Evolutionary conservation across 2,329 filamentous ascomycete species (phyloP).

Genomic region (Botrytis paeoniae): DNA sequence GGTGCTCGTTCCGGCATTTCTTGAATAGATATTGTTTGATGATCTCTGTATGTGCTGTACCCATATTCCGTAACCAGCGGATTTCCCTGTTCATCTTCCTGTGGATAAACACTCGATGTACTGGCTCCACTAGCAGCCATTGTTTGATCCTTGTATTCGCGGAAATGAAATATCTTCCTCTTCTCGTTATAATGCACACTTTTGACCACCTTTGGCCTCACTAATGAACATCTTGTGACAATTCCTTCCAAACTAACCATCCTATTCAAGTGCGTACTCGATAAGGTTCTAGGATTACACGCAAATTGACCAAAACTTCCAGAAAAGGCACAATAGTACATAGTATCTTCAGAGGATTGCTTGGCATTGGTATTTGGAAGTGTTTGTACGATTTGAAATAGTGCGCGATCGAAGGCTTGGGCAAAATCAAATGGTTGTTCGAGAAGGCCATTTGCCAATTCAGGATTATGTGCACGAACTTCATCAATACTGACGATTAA

Average conservation of each 20-base stretch:
- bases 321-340: conserved; percentile 96
- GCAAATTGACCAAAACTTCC: conserved; percentile 93
- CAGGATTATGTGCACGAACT: conserved; percentile 80
- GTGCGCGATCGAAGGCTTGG: conserved; percentile 82
- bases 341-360: conserved; percentile 72
- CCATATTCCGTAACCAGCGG: conserved; percentile 93
- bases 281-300: conserved; percentile 90
- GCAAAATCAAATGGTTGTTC: conserved; percentile 84
- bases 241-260: conserved; percentile 98
- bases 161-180: conserved; percentile 80
- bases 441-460: conserved; percentile 76
- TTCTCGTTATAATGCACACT: conserved; percentile 95
- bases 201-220: conserved; percentile 95
- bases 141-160: conserved; percentile 93
- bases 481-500: conserved; percentile 81
- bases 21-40: conserved; percentile 96
- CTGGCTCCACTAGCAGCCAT: conserved; percentile 87
- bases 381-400: conserved; percentile 83
- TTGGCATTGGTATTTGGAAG: conserved; percentile 71
- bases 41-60: conserved; percentile 91
- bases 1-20: conserved; percentile 98
- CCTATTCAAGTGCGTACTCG: conserved; percentile 84
- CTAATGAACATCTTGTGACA: conserved; percentile 91
- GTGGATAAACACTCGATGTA: conserved; percentile 89
- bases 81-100: conserved; percentile 90